Base-by-base conservation (phyloP, 768 basidiomycete species). In the Asterophora parasitica region DNA sequence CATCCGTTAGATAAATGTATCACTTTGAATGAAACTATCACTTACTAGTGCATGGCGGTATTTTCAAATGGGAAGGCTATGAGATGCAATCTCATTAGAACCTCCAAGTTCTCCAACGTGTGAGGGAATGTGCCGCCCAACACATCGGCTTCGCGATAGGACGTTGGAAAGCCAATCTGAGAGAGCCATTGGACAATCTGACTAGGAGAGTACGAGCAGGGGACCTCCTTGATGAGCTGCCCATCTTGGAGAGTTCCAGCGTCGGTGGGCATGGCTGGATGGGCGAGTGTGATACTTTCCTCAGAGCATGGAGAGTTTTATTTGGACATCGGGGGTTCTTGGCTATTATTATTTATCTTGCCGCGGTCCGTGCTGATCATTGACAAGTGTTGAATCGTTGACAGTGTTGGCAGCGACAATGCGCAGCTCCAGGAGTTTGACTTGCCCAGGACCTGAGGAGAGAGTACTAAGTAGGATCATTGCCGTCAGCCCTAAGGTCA, bases 41-140 rank as follows among this genome's bases (percentile, higher is more conserved):
- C 68, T 48, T 49, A 70, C 70, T 69, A 70, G 41, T 70, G 70
- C 64, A 71, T 68, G 5, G 57, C 56, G 0, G 64, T 68, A 36
- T 68, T 70, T 47, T 72, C 69, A 44, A 64, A 72, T 2, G 68
- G 67, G 35, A 69, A 68, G 4, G 66, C 53, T n/a, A 65, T 36
- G 4, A 69, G 39, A 35, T 68, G 64, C 7, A 59, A 46, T 7
- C 60, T 58, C 23, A 63, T 58, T 1, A 72, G 23, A 2, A 46
- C 38, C 34, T 46, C 51, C 1, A 71, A 54, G 32, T 56, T 65
- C n/a, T 63, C 62, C 16, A 65, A 44, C 7, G 58, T 60, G 11
- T 51, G 50, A 13, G 56, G 52, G 45, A 69, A 63, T 4, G 43
- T 30, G 2, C 58, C 55, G 11, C 46, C 17, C 4, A 47, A 23